A percentile compares a stretch with the other conserved stretches of the same genome.
These are phyloP conservation scores for Colletotrichum falcatum DNA, from an alignment of 2,329 filamentous ascomycete species.

Conservation along the genomic window DNA sequence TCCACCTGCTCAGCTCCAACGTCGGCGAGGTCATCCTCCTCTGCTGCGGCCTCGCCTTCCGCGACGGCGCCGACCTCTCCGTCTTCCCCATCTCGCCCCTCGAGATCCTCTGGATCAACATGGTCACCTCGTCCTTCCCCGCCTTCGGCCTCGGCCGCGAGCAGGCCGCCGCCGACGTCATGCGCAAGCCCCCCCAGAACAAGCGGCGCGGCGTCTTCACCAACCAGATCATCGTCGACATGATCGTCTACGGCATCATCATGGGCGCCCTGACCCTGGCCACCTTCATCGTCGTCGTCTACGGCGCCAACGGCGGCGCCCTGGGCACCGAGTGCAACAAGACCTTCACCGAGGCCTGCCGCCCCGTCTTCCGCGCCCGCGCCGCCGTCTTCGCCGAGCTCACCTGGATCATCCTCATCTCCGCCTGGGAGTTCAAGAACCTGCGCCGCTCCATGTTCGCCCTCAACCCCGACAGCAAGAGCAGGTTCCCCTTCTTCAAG, in stretches of 20 bases:
- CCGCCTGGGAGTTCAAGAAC: conserved; percentile 83
- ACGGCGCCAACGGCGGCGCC: conserved; percentile 65
- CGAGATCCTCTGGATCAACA: conserved; percentile 94
- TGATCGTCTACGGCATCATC: conserved; percentile 82
- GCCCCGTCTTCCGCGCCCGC: conserved; percentile 75
- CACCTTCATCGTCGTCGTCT: conserved; percentile 75
- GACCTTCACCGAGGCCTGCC: conserved; percentile 65
- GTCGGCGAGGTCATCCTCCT: conserved; percentile 86
- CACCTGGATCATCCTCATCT: conserved; percentile 79
- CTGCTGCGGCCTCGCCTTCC: conserved; percentile 84
- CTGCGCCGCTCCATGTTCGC: conserved; percentile 78
- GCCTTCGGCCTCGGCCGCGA: conserved; percentile 91
- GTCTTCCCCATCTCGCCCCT: conserved; percentile 89
- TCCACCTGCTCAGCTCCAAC: conserved; percentile 84
- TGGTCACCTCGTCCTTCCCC: conserved; percentile 88
- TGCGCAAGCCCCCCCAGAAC: conserved; percentile 83
- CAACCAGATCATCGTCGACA: conserved; percentile 80
- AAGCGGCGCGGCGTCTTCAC: conserved; percentile 79
- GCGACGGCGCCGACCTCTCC: conserved; percentile 76
- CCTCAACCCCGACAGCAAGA: conserved; percentile 66
- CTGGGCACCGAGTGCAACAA: conserved; percentile 75
- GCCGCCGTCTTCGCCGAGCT: conserved; percentile 80
- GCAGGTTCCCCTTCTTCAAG: conserved; percentile 65
- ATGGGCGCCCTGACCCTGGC: conserved; percentile 77
- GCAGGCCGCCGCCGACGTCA: conserved; percentile 78